Evolutionary conservation across 805 yeast species (phyloP).

Genomic region (Saturnispora sekii): DNA sequence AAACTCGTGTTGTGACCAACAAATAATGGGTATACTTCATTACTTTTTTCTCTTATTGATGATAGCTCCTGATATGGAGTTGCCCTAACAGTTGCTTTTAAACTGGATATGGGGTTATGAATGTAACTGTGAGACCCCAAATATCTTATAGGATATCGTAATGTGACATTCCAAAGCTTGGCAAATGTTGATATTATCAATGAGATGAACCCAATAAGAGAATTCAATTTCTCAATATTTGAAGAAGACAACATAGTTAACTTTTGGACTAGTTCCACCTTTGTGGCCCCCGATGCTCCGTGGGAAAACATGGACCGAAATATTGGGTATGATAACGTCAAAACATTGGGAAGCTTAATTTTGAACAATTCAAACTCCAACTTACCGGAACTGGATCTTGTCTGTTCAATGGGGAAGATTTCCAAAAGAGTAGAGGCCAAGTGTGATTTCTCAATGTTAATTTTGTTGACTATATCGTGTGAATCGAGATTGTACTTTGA

Average conservation of each 20-base stretch:
- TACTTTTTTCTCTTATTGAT: conserved; percentile 6
- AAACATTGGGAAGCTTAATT: conserved; percentile 21
- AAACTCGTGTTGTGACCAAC: conserved; percentile 31
- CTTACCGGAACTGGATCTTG: conserved; percentile 3
- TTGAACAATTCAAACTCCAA: conserved; percentile 22
- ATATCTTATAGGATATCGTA: conserved; percentile 40
- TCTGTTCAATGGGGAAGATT: conserved; percentile 27
- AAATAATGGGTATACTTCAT: conserved; percentile 40
- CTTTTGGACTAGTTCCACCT: conserved; percentile 9
- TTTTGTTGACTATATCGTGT: conserved; percentile 2
- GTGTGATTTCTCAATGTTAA: conserved; percentile 19
- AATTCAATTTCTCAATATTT: conserved; percentile 33
- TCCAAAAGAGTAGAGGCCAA: conserved; percentile 16
- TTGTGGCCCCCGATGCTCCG: conserved; percentile 5
- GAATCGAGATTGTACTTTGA: neutral
- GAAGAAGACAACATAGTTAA: conserved; percentile 20
- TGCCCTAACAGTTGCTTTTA: conserved; percentile 11
- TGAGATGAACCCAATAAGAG: conserved; percentile 40
- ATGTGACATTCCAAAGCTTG: conserved; percentile 32
- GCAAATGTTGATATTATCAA: conserved; percentile 34
- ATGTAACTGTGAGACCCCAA: conserved; percentile 41
- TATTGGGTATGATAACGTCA: conserved; percentile 9
- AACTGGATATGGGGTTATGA: conserved; percentile 36
- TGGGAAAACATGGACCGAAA: conserved; percentile 5
- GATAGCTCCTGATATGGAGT: neutral